phyloP scores from a whole-genome alignment of 139 green algal species.

The Yamagishiella unicocca region DNA sequence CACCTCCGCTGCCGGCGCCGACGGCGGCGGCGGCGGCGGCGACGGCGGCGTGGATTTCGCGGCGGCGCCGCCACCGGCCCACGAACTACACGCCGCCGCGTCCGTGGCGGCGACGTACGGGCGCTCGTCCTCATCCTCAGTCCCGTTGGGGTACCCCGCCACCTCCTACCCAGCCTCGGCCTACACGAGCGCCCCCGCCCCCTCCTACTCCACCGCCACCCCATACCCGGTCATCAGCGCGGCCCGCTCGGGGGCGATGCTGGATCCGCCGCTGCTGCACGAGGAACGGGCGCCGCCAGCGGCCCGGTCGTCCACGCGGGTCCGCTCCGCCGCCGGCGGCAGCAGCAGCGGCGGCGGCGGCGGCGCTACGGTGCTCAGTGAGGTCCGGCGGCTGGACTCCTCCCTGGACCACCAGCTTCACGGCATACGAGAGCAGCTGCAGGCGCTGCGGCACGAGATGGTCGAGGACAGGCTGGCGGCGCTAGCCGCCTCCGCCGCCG shows the following conservation, averaged over 20 bases:
- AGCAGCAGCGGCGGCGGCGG: not conserved
- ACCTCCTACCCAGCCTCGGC: no score
- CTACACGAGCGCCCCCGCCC: no score
- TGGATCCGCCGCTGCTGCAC: not conserved
- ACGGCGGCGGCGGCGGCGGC: not conserved
- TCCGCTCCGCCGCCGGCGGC: not conserved
- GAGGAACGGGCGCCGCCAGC: not conserved
- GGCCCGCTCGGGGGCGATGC: not conserved
- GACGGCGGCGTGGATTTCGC: no score
- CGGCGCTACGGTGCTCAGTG: not conserved
- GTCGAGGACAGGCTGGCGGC: not conserved
- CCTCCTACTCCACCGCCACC: no score
- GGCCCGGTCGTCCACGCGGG: not conserved
- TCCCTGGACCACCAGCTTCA: conserved; percentile 18
- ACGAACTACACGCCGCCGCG: not conserved
- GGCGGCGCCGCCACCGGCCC: not conserved
- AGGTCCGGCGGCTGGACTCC: not conserved
- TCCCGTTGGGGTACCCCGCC: no score
- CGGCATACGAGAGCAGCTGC: conserved; percentile 23
- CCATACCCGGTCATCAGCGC: not conserved
- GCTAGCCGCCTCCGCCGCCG: not conserved
- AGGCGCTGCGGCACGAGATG: not conserved
- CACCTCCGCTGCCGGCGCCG: not conserved
- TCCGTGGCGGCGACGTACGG: not conserved
- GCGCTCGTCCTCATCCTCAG: not conserved